Evolutionary conservation across 108 stramenopile species (phyloP), one percentile per base, ranked within the genome.

Genomic region (Cyclotella kingstonii): DNA sequence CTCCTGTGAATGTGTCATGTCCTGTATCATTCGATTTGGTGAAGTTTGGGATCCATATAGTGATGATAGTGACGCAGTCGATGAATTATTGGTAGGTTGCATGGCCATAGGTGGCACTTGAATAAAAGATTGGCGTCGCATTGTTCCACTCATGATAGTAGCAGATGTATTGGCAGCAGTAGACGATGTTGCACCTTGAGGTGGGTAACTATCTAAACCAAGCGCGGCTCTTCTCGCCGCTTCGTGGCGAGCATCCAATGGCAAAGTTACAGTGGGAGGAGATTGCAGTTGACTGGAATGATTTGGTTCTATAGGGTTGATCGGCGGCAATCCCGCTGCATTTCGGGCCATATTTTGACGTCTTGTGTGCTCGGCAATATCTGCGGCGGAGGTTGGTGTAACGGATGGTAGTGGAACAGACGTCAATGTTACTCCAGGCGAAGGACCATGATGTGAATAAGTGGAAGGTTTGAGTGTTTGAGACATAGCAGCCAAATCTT

Each of bases 321-420:
- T 21, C 6, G 50, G 42, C 3, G 46, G 34, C 15, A 52, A 42
- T 44, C 64, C 64, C 0, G 64, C 64, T 11, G 64, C 63, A 10
- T 28, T 29, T 26, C 53, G 42, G 5, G 64, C 64, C 1, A 38
- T 50, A 33, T 41, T 65, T 54, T 54, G 53, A 45, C 64, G 64
- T 28, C 62, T 35, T 27, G 26, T 17, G 15, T 50, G 36, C 5
- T 63, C 62, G 39, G 28, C 26, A 31, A 23, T 2, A 19, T n/a
- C n/a, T n/a, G n/a, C n/a, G n/a, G n/a, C n/a, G n/a, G n/a, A n/a
- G n/a, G n/a, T n/a, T n/a, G n/a, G n/a, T 42, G 57, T 15, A 41
- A 11, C 12, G 4, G 26, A 21, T n/a, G 6, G 22, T 22, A 11
- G 12, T 34, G 47, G n/a, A n/a, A n/a, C n/a, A n/a, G n/a, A n/a